phyloP scores from a whole-genome alignment of 2,329 filamentous ascomycete species.

The Xylariaceae sp. region DNA sequence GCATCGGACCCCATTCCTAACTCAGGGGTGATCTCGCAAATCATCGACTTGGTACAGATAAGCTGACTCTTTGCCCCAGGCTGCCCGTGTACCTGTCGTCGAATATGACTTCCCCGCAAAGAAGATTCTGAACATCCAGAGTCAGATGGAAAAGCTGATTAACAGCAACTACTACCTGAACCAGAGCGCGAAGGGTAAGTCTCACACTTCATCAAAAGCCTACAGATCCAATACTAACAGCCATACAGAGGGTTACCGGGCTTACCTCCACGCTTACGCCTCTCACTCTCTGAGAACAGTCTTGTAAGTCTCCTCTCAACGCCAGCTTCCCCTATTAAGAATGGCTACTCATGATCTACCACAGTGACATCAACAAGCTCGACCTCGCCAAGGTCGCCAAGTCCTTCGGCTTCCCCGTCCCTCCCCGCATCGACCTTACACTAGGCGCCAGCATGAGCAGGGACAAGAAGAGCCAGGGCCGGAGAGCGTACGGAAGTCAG shows the following conservation, averaged over 20 bases:
- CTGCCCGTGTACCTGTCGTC: slow-evolving; percentile 84
- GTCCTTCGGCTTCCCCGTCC: slow-evolving; percentile 72
- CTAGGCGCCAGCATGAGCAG: slow-evolving; percentile 70
- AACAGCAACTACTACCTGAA: slow-evolving; percentile 95
- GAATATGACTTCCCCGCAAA: slow-evolving; percentile 93
- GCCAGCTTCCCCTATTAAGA: not conserved
- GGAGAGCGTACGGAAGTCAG: slow-evolving; percentile 72
- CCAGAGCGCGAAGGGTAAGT: slow-evolving; percentile 69
- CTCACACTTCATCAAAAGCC: slow-evolving; percentile 40
- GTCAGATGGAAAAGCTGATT: slow-evolving; percentile 90
- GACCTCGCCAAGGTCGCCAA: slow-evolving; percentile 81
- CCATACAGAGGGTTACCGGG: slow-evolving; percentile 42
- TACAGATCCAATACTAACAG: not conserved
- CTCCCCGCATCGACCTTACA: slow-evolving; percentile 73
- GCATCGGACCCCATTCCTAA: not conserved
- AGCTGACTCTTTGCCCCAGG: slow-evolving; percentile 1
- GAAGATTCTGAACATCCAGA: slow-evolving; percentile 86
- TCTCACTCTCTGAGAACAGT: slow-evolving; percentile 71
- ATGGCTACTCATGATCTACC: not conserved
- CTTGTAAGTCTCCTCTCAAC: slow-evolving; percentile 78
- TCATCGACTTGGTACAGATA: not conserved
- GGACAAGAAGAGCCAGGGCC: slow-evolving; percentile 61
- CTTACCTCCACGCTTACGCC: slow-evolving; percentile 92
- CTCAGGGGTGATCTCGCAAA: not conserved
- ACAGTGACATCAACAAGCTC: slow-evolving; percentile 19